Conservation (phyloP, 23 red algal species). For the Gracilaria vermiculophylla region DNA sequence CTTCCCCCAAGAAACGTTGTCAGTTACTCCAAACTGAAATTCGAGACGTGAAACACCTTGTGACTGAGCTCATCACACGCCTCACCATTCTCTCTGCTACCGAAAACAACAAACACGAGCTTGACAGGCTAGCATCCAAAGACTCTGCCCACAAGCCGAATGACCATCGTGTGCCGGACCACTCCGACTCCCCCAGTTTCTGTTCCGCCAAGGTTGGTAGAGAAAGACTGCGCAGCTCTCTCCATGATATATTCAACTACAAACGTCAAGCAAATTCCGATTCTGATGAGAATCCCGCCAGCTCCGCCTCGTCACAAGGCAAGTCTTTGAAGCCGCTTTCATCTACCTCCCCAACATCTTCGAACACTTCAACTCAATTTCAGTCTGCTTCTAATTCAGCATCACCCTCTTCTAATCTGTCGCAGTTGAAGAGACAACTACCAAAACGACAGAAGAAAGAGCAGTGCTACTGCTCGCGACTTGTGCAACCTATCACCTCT, state of each 20-base stretch:
- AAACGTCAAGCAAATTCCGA: not conserved
- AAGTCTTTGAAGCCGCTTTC: not conserved
- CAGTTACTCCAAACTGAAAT: not conserved
- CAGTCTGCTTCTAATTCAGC: too few species aligned
- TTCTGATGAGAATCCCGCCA: not conserved
- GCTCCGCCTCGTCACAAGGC: not conserved
- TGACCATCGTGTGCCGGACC: too few species aligned
- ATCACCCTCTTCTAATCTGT: not conserved
- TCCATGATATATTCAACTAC: conserved; percentile 9
- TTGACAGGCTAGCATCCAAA: not conserved
- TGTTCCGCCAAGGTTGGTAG: not conserved
- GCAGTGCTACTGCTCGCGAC: not conserved
- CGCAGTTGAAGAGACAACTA: too few species aligned
- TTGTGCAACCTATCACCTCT: not conserved
- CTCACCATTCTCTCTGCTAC: conserved; percentile 29
- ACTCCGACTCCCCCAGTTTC: not conserved
- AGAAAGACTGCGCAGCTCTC: not conserved
- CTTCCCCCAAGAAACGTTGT: not conserved
- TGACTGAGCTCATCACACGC: conserved; percentile 5
- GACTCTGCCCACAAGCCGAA: not conserved
- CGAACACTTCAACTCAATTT: not conserved
- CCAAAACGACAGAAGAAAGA: not conserved
- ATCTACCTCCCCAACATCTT: too few species aligned
- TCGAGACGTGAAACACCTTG: not conserved
- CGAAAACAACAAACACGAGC: conserved; percentile 1